A percentile compares a stretch with the other conserved stretches of the same genome.
Evolutionary conservation across 2,329 filamentous ascomycete species (phyloP).

Genomic region (Salinomyces thailandicus): DNA sequence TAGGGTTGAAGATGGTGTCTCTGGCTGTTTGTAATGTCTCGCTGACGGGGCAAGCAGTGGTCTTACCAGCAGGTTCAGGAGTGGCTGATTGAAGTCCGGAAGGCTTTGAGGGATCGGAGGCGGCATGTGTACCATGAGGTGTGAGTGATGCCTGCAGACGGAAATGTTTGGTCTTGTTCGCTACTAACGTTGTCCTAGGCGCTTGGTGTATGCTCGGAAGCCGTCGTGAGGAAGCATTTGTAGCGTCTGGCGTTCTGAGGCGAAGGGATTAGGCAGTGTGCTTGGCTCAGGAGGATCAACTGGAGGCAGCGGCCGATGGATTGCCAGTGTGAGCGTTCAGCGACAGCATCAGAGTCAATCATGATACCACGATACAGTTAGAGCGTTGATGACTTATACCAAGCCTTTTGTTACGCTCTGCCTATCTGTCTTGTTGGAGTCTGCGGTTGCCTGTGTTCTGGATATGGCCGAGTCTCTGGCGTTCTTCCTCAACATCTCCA

Average conservation of each 20-base stretch:
- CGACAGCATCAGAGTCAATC: too few relatives aligned
- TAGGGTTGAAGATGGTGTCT: slow-evolving; percentile 1
- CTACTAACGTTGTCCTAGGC: not conserved
- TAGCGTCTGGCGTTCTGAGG: not conserved
- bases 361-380: too few relatives aligned
- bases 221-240: not conserved
- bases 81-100: slow-evolving; percentile 26
- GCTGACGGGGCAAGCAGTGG: slow-evolving; percentile 21
- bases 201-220: slow-evolving; percentile 1
- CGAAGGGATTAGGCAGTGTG: too few relatives aligned
- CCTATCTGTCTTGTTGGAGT: too few relatives aligned
- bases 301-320: too few relatives aligned
- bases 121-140: slow-evolving; percentile 31
- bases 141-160: slow-evolving; percentile 16
- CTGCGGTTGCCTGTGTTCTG: too few relatives aligned
- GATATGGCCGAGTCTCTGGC: too few relatives aligned
- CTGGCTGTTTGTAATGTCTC: not conserved
- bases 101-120: slow-evolving; percentile 24
- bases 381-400: too few relatives aligned
- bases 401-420: too few relatives aligned
- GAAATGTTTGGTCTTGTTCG: not conserved
- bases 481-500: too few relatives aligned
- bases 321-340: too few relatives aligned
- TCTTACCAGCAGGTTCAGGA: slow-evolving; percentile 25
- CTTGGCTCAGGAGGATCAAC: too few relatives aligned